Conservation (phyloP, 176 grass and related monocot species). For the Triticum timopheevii region DNA sequence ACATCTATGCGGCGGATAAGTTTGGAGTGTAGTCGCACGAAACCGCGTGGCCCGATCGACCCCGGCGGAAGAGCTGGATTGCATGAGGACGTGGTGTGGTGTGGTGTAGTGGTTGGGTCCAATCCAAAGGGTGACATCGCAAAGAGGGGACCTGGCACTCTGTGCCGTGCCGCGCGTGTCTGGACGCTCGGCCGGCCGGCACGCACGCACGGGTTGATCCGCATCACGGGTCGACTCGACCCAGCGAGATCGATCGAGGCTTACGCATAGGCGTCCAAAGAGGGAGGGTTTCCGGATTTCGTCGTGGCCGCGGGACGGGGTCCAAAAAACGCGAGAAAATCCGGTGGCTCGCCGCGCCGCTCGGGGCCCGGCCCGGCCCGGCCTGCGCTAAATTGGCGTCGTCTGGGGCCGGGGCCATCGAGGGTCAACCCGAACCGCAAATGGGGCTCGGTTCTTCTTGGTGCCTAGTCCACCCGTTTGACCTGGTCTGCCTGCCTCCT, state of each 20-base stretch:
- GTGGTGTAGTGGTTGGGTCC: background rate
- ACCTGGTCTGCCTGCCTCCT: constrained; percentile 1
- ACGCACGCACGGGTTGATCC: background rate
- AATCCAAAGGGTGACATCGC: background rate
- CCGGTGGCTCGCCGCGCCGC: background rate
- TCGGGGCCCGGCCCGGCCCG: background rate
- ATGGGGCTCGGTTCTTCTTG: too few species aligned
- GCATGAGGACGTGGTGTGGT: background rate
- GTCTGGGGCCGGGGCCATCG: background rate
- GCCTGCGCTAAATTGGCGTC: constrained; percentile 38
- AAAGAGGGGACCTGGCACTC: background rate
- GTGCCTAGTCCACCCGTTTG: constrained; percentile 7
- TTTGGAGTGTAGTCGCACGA: background rate
- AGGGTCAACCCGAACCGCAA: background rate
- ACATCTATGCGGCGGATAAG: background rate
- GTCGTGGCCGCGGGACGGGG: background rate
- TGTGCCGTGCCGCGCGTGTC: constrained; percentile 15
- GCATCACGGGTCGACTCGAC: background rate
- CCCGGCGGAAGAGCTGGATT: background rate
- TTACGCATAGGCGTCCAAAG: background rate
- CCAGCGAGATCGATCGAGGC: background rate
- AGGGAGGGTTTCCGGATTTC: background rate
- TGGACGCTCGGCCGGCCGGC: constrained; percentile 34
- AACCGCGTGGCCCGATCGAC: background rate
- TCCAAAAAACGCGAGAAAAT: constrained; percentile 3